Base-by-base conservation (phyloP, 2,329 filamentous ascomycete genomes). In the Ophiostoma ips region DNA sequence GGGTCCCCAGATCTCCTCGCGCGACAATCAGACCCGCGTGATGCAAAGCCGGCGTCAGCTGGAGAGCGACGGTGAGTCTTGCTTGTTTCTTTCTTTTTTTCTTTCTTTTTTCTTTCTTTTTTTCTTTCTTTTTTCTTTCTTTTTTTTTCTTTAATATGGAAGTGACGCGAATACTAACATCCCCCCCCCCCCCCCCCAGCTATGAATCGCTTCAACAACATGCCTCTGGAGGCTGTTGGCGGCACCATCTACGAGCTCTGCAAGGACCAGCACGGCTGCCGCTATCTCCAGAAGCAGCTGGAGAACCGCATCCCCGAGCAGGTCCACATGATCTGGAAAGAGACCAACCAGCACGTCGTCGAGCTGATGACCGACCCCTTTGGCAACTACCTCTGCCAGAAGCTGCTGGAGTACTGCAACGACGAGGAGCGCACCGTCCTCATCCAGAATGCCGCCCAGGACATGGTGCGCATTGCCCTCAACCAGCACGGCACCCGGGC, bases 351-450 rank as follows among this genome's bases (percentile, higher is more conserved):
- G 62, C 88, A 96, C 64, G 89, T 98, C 58, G 83, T 94, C 55
- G 92, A 98, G 71, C 75, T 98, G 57, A 98, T 98, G 92, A 95
- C 88, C 53, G 90, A 98, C 67, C 90, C 92, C 10, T 98, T 98
- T 66, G 92, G 92, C 64, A 98, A 98, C 72, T 98, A 98, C 38
- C 81, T 98, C 58, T 96, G 90, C 73, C 92, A 98, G 73, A 98
- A 96, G 76, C 73, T 98, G 55, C 77, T 98, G 31, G 92, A 98
- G 69, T 94, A 83, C 66, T 90, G 87, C 69, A 94, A 87, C 63
- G 86, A 96, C 61, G 87, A 95, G 48, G 90, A 98, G 71, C 87
- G 92, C 57, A 96, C 90, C 49, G 79, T 82, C 40, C 77, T 98
- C 55, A 94, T 98, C 59, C 81, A 89, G 66, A 95, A 94, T 59